Percentiles rank a stretch among this genome's conserved stretches.
Conservation (phyloP, 208 protist genomes). For the Leishmania lainsoni region DNA sequence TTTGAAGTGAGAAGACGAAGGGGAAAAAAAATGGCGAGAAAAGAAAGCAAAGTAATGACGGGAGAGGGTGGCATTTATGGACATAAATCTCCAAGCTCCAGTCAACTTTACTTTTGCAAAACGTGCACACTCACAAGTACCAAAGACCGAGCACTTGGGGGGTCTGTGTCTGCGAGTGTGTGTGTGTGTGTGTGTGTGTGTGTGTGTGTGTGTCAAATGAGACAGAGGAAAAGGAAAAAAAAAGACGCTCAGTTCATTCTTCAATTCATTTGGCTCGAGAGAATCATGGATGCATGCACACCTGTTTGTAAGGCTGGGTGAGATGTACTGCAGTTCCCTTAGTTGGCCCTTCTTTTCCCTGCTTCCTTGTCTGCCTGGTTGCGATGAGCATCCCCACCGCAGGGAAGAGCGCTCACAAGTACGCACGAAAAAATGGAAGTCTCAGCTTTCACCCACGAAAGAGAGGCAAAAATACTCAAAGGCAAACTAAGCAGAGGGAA, state of each 20-base stretch:
- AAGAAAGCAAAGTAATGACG: background rate
- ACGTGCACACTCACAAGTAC: background rate
- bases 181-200: background rate
- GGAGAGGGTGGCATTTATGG: background rate
- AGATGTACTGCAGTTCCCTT: background rate
- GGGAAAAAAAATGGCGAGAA: slow-evolving; percentile 7
- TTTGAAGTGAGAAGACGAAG: background rate
- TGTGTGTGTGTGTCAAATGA: background rate
- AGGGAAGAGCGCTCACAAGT: background rate
- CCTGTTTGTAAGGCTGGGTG: background rate
- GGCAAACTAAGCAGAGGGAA: background rate
- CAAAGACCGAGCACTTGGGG: background rate
- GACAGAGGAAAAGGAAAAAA: too few relatives aligned
- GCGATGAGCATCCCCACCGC: background rate
- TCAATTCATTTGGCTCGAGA: too few relatives aligned
- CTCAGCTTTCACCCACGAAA: background rate
- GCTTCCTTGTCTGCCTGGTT: background rate
- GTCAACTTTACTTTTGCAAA: background rate
- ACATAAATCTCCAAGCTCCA: background rate
- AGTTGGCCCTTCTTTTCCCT: background rate
- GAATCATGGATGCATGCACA: too few relatives aligned
- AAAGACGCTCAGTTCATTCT: background rate
- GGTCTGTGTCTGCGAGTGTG: background rate
- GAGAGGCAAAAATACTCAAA: background rate
- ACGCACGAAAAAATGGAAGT: background rate